These are phyloP conservation scores for Schizophyllum commune DNA, from an alignment of 1,284 basidiomycete species.

Conservation along the genomic window DNA sequence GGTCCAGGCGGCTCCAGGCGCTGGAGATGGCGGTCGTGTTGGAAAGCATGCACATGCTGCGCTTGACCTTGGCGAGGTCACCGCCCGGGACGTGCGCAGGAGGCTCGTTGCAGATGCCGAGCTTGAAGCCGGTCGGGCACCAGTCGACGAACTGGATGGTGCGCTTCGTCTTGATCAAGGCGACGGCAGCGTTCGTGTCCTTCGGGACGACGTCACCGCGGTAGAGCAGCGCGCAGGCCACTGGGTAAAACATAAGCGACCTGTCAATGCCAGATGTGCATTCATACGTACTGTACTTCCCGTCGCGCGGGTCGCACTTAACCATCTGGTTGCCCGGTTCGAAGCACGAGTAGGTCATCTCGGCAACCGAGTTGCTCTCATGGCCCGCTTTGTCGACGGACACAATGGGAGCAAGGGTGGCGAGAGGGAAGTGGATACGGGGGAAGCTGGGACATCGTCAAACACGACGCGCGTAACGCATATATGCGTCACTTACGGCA, in stretches of 20 bases:
- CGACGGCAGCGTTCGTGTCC: slow-evolving; percentile 83
- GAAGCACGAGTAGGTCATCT: slow-evolving; percentile 93
- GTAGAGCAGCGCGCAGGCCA: slow-evolving; percentile 72
- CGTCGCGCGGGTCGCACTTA: slow-evolving; percentile 82
- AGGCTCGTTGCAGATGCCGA: slow-evolving; percentile 88
- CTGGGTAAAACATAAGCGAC: slow-evolving; percentile 20
- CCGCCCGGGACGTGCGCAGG: slow-evolving; percentile 80
- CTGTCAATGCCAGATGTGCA: background rate
- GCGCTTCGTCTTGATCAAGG: slow-evolving; percentile 81
- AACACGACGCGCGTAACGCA: background rate
- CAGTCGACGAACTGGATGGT: slow-evolving; percentile 83
- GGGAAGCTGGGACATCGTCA: slow-evolving; percentile 34
- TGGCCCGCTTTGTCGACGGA: slow-evolving; percentile 76
- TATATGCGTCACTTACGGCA: slow-evolving; percentile 41
- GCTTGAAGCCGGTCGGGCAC: slow-evolving; percentile 89
- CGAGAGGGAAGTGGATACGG: slow-evolving; percentile 90
- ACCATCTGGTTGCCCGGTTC: slow-evolving; percentile 92
- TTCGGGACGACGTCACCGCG: slow-evolving; percentile 89
- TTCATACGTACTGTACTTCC: slow-evolving; percentile 72
- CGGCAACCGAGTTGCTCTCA: slow-evolving; percentile 89
- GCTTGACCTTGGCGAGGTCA: slow-evolving; percentile 81
- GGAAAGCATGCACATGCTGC: slow-evolving; percentile 87
- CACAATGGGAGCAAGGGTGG: slow-evolving; percentile 87
- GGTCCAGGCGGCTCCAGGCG: slow-evolving; percentile 87
- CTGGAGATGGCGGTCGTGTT: slow-evolving; percentile 82